Percentiles rank a stretch among this genome's conserved stretches.
phyloP scores from a whole-genome alignment of 352 stramenopile species.

The Phytophthora ramorum region DNA sequence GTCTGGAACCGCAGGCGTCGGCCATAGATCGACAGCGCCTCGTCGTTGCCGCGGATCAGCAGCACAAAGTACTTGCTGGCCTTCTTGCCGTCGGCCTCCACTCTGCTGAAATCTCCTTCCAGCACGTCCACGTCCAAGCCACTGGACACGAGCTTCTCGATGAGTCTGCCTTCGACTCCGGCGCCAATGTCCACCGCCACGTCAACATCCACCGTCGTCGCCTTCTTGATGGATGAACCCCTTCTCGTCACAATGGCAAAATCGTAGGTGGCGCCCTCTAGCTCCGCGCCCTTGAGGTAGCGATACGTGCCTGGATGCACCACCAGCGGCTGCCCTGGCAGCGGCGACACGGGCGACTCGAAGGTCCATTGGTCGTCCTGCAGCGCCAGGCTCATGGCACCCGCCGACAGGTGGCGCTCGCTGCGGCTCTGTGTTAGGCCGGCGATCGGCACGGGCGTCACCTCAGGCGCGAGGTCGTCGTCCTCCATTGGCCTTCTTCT shows the following conservation, averaged over 20 bases:
- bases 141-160: slow-evolving; percentile 68
- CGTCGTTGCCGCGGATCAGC: slow-evolving; percentile 71
- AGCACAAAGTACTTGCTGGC: slow-evolving; percentile 80
- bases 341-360: slow-evolving; percentile 48
- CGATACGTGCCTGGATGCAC: slow-evolving; percentile 54
- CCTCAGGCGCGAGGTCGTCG: slow-evolving; percentile 38
- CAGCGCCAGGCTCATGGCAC: slow-evolving; percentile 56
- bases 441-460: slow-evolving; percentile 35
- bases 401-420: slow-evolving; percentile 54
- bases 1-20: slow-evolving; percentile 72
- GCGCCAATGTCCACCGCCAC: slow-evolving; percentile 27
- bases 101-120: slow-evolving; percentile 70
- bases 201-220: slow-evolving; percentile 7
- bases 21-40: slow-evolving; percentile 66
- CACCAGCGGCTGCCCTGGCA: slow-evolving; percentile 28
- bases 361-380: slow-evolving; percentile 72
- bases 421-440: slow-evolving; percentile 17
- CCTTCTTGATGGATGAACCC: slow-evolving; percentile 30
- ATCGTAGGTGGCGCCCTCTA: slow-evolving; percentile 65
- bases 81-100: slow-evolving; percentile 40
- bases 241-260: slow-evolving; percentile 79
- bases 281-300: slow-evolving; percentile 61
- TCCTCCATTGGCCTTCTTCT: slow-evolving; percentile 37
- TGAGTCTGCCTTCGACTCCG: slow-evolving; percentile 45
- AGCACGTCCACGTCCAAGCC: slow-evolving; percentile 78